These are phyloP conservation scores for Oryza longistaminata DNA, from an alignment of 176 grass and related monocot species.

Conservation along the genomic window DNA sequence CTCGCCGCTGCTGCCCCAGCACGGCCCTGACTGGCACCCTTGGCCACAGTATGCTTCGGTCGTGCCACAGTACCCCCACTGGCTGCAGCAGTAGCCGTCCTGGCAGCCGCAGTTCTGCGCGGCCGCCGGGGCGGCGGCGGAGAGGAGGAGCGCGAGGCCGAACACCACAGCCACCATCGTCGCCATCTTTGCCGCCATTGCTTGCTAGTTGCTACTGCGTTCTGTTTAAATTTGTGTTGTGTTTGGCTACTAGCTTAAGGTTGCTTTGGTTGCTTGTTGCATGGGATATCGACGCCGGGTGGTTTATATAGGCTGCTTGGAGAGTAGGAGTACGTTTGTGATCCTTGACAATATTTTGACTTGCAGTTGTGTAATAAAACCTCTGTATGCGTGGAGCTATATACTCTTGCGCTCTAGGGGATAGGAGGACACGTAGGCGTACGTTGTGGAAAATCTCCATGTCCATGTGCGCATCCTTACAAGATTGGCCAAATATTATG, in stretches of 20 bases:
- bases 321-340: neutral
- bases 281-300: neutral
- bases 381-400: too few species aligned
- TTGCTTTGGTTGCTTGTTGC: neutral
- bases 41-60: neutral
- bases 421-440: too few species aligned
- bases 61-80: constrained; percentile 35
- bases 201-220: neutral
- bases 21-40: constrained; percentile 45
- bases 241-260: neutral
- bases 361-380: neutral
- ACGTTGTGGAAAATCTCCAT: neutral
- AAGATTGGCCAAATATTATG: neutral
- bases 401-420: too few species aligned
- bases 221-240: neutral
- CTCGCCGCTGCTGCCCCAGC: neutral
- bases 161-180: neutral
- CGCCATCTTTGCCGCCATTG: neutral
- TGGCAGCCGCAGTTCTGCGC: constrained; percentile 41
- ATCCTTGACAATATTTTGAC: neutral
- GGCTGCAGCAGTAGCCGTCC: constrained; percentile 29
- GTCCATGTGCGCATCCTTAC: neutral
- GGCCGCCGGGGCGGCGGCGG: neutral
- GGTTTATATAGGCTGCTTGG: neutral
- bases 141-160: constrained; percentile 9